phyloP scores from a whole-genome alignment of 768 basidiomycete species.

The Imleria badia region DNA sequence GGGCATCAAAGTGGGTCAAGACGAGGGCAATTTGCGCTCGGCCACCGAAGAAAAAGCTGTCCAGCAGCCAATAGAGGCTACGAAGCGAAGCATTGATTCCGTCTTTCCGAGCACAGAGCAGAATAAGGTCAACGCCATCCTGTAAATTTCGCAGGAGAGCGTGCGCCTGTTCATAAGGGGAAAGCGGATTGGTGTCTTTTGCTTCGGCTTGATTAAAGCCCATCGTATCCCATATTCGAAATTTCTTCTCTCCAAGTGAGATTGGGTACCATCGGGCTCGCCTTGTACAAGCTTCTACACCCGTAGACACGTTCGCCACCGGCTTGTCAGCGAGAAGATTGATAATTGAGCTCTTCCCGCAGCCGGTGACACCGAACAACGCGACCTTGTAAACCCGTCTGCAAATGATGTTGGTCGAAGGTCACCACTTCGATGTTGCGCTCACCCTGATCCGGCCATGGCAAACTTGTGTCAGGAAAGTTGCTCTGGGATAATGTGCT shows the following conservation, averaged over 20 bases:
- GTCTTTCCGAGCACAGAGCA: conserved; percentile 40
- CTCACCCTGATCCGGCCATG: conserved; percentile 21
- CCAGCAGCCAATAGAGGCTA: conserved; percentile 39
- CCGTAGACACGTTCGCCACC: conserved; percentile 30
- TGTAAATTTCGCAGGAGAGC: conserved; percentile 34
- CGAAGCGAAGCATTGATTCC: conserved; percentile 35
- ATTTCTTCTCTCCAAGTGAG: conserved; percentile 17
- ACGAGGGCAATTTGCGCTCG: conserved; percentile 38
- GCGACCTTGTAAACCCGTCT: conserved; percentile 26
- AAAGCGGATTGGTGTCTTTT: conserved; percentile 13
- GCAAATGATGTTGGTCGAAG: conserved; percentile 2
- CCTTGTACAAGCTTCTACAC: conserved; percentile 36
- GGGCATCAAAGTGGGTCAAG: conserved; percentile 39
- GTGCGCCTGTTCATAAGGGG: conserved; percentile 31
- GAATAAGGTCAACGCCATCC: conserved; percentile 39
- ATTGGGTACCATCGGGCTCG: conserved; percentile 23
- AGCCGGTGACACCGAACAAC: conserved; percentile 29
- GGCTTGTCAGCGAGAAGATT: conserved; percentile 28
- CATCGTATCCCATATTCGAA: conserved; percentile 35
- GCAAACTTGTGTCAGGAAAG: background rate
- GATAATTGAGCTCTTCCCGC: conserved; percentile 32
- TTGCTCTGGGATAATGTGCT: background rate
- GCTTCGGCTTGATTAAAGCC: conserved; percentile 31
- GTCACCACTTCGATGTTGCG: background rate
- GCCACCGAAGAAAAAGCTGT: conserved; percentile 37